These are phyloP conservation scores for Agaricus blazei DNA, from an alignment of 768 basidiomycete species.

Conservation along the genomic window DNA sequence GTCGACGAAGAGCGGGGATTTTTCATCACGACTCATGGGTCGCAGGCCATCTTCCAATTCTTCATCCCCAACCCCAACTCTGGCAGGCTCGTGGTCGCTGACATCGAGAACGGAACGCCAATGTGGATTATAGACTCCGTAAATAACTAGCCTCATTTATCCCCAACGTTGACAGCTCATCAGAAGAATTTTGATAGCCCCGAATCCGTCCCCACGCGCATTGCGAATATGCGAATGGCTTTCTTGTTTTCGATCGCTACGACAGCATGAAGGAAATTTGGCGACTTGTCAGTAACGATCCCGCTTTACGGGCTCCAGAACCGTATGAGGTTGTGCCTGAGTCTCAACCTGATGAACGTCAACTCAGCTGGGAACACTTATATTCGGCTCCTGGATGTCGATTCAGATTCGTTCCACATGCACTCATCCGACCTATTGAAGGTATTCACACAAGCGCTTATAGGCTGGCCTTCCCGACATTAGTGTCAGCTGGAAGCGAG, in stretches of 20 bases:
- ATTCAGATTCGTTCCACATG: slow-evolving; percentile 12
- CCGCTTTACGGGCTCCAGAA: neutral
- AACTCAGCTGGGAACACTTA: slow-evolving; percentile 6
- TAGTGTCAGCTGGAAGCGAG: slow-evolving; percentile 43
- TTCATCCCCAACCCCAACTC: neutral
- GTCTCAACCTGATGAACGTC: slow-evolving; percentile 12
- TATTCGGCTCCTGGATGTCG: neutral
- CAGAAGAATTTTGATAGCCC: neutral
- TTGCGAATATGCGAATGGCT: slow-evolving; percentile 70
- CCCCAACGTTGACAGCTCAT: neutral
- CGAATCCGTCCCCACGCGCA: slow-evolving; percentile 59
- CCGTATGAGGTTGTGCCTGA: slow-evolving; percentile 5
- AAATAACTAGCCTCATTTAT: neutral
- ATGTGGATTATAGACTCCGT: slow-evolving; percentile 65
- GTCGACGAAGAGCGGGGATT: slow-evolving; percentile 60
- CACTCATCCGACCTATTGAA: slow-evolving; percentile 9
- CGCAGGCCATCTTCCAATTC: too few species aligned
- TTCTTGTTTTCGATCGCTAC: slow-evolving; percentile 61
- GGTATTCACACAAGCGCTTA: slow-evolving; percentile 9
- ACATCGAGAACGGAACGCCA: slow-evolving; percentile 39
- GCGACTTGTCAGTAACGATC: slow-evolving; percentile 38
- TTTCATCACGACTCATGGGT: slow-evolving; percentile 48
- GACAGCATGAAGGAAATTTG: slow-evolving; percentile 66
- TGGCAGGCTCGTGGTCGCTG: slow-evolving; percentile 58
- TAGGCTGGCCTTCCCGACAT: slow-evolving; percentile 48